These are phyloP conservation scores for Amoebophrya sp. DNA, from an alignment of 169 alveolate genomes.

Conservation along the genomic window DNA sequence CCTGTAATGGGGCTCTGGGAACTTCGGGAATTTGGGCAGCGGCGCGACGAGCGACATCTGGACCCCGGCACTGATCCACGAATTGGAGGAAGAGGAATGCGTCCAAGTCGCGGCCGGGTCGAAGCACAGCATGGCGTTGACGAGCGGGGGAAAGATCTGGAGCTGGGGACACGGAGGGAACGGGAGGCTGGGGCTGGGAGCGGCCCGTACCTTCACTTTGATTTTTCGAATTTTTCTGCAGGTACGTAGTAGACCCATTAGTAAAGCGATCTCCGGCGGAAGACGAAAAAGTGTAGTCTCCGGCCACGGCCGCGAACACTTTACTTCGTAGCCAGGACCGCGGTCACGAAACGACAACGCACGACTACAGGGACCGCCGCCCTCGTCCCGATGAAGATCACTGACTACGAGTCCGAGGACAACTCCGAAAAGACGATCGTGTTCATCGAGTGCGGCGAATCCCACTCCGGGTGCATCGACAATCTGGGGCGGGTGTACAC, in stretches of 20 bases:
- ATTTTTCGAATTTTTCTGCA: not conserved
- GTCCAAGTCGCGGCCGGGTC: conserved; percentile 28
- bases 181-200: conserved; percentile 28
- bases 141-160: not conserved
- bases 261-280: not conserved
- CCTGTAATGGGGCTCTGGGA: conserved; percentile 26
- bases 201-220: conserved; percentile 18
- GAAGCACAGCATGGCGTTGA: conserved; percentile 27
- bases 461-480: not conserved
- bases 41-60: conserved; percentile 18
- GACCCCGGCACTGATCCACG: conserved; percentile 12
- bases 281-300: not conserved
- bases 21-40: conserved; percentile 25
- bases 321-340: not conserved
- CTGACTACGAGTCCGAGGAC: not conserved
- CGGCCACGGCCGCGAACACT: not conserved
- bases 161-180: conserved; percentile 33
- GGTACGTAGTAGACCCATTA: not conserved
- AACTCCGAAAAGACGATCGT: not conserved
- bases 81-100: conserved; percentile 8
- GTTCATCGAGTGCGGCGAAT: not conserved
- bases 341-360: not conserved
- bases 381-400: not conserved
- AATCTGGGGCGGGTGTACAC: not conserved
- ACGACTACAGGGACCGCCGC: not conserved